phyloP scores from a whole-genome alignment of 192 early-diverging fungal species.

The Thoreauomyces humboldtii region DNA sequence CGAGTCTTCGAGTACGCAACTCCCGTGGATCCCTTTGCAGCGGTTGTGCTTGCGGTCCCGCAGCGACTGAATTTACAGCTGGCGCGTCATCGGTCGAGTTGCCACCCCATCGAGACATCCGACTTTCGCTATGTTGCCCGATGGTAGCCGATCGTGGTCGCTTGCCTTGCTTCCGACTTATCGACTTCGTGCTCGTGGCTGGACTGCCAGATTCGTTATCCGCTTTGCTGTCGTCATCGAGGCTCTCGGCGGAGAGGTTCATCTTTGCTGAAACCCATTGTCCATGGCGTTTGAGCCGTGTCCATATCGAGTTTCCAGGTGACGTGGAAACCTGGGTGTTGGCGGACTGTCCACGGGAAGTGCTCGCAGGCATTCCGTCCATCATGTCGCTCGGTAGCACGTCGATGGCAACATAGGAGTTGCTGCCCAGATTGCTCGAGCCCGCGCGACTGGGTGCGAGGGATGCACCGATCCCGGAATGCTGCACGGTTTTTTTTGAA shows the following conservation, averaged over 20 bases:
- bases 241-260: slow-evolving; percentile 7
- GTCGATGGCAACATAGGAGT: slow-evolving; percentile 7
- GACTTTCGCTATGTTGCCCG: slow-evolving; percentile 14
- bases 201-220: neutral
- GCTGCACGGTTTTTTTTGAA: too few relatives aligned
- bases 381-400: neutral
- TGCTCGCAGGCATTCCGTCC: neutral
- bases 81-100: neutral
- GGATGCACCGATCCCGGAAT: neutral
- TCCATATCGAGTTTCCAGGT: slow-evolving; percentile 12
- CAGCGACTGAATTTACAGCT: neutral
- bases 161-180: neutral
- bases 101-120: neutral
- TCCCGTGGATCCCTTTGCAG: neutral
- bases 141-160: slow-evolving; percentile 11
- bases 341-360: neutral
- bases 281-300: slow-evolving; percentile 1
- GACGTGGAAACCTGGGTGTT: neutral
- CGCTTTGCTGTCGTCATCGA: slow-evolving; percentile 3
- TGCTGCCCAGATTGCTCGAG: slow-evolving; percentile 9
- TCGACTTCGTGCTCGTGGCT: neutral
- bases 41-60: too few relatives aligned
- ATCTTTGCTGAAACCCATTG: slow-evolving; percentile 12
- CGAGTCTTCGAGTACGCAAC: neutral
- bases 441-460: neutral